Evolutionary conservation across 306 rosid species (phyloP).

Genomic region (Pterocarpus santalinus): DNA sequence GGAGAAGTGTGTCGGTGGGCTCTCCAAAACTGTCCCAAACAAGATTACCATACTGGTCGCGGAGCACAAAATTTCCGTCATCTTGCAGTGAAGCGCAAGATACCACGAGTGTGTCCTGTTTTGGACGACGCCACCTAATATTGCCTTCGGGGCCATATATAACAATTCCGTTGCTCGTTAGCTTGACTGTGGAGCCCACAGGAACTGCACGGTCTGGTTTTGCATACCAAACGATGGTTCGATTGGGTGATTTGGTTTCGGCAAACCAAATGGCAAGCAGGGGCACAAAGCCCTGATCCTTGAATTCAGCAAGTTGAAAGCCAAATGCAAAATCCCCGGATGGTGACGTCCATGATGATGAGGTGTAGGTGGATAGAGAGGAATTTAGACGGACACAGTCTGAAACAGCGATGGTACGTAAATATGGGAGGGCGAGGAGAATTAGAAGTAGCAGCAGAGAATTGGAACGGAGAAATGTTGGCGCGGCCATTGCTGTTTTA

Average conservation of each 20-base stretch:
- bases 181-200: constrained; percentile 25
- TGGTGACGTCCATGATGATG: constrained; percentile 18
- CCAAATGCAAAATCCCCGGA: constrained; percentile 42
- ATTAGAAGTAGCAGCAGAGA: neutral
- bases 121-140: constrained; percentile 8
- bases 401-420: neutral
- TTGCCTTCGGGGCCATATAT: constrained; percentile 16
- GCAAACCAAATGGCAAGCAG: constrained; percentile 45
- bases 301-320: neutral
- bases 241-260: constrained; percentile 14
- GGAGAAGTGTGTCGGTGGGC: constrained; percentile 44
- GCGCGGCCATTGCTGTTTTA: neutral
- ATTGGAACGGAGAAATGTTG: neutral
- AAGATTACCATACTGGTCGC: too few relatives aligned
- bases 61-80: neutral
- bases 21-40: neutral
- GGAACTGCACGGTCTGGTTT: constrained; percentile 24
- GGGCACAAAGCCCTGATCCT: neutral
- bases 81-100: neutral
- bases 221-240: constrained; percentile 48
- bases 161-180: constrained; percentile 8
- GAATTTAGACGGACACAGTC: neutral
- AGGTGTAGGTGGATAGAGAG: neutral
- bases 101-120: neutral
- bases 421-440: neutral